Evolutionary conservation across 2,329 filamentous ascomycete genomes (phyloP), one percentile per base, ranked within the genome.

Genomic region (Endocalyx cinctus): DNA sequence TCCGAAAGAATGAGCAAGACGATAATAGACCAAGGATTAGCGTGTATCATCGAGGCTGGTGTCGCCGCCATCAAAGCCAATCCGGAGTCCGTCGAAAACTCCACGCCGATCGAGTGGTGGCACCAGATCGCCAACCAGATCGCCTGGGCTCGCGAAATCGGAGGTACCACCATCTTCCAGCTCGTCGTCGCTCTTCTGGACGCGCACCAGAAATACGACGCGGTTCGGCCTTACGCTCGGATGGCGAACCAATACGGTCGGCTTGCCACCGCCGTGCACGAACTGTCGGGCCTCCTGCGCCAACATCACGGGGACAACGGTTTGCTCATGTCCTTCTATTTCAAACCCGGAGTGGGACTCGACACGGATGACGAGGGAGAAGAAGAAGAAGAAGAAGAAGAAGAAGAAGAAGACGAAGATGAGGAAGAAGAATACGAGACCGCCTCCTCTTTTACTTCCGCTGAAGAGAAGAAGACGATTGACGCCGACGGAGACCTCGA

Each of bases 221-320:
- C 19, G 8, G 22, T 5, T 14, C 10, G 6, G 11, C 35, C 35
- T 6, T 31, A 38, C 35, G 23, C 31, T 15, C 15, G 12, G 11
- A 20, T 38, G 25, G 18, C 30, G 20, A 22, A 38, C 35, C 35
- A 38, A 27, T 38, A 38, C 11, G 35, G 35, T 4, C 29, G 27
- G 17, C 23, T 34, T 17, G 31, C 31, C 10, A 17, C 17, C 22
- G 25, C 17, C 17, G 31, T 31, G 6, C 35, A 38, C 31, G 14
- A 33, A 17, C 31, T 37, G 25, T 29, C 29, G 3, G 11, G 5
- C 11, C 22, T 33, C 14, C 35, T 37, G 14, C 33, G 34, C 27
- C 27, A 34, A 18, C 35, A 38, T 25, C 22, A 38, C 16, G 5
- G 19, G 4, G 17, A 28, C 18, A 34, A 38, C n/a, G 12, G 8